Evolutionary conservation across 306 rosid genomes (phyloP).

Genomic region (Abrus pulchellus): DNA sequence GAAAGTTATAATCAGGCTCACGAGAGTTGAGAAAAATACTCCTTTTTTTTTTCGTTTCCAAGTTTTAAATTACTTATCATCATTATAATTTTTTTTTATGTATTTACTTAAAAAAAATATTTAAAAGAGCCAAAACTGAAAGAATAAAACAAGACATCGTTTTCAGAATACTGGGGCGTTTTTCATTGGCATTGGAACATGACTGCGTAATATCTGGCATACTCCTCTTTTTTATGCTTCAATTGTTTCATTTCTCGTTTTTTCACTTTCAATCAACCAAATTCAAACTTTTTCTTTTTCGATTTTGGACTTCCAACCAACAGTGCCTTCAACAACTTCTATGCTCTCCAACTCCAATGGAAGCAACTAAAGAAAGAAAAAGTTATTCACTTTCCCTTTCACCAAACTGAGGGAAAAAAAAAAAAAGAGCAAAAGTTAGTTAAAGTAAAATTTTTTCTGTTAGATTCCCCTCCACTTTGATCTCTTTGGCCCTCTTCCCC

Average conservation of each 20-base stretch:
- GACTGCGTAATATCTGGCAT: constrained; percentile 5
- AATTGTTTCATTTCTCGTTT: constrained; percentile 19
- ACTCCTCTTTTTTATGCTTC: constrained; percentile 1
- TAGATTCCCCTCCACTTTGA: constrained; percentile 29
- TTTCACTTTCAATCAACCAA: background rate
- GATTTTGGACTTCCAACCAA: constrained; percentile 32
- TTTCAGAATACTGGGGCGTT: constrained; percentile 38
- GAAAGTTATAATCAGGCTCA: no score
- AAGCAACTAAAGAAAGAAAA: constrained; percentile 43
- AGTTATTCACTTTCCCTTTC: constrained; percentile 58
- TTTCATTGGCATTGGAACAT: constrained; percentile 37
- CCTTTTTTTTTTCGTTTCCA: no score
- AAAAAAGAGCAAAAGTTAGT: constrained; percentile 31
- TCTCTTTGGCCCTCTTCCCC: constrained; percentile 3
- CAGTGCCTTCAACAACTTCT: constrained; percentile 50
- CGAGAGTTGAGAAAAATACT: no score
- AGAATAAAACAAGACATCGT: constrained; percentile 24
- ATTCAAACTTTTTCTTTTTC: background rate
- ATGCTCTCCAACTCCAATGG: constrained; percentile 48
- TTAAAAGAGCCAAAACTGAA: background rate
- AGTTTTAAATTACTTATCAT: no score
- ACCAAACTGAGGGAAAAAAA: constrained; percentile 1
- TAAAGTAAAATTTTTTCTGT: constrained; percentile 34
- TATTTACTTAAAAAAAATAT: no score
- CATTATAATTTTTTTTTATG: no score